Evolutionary conservation across 202 grass and related monocot genomes (phyloP), one percentile per base, ranked within the genome.

Genomic region (Zoysia matrella): DNA sequence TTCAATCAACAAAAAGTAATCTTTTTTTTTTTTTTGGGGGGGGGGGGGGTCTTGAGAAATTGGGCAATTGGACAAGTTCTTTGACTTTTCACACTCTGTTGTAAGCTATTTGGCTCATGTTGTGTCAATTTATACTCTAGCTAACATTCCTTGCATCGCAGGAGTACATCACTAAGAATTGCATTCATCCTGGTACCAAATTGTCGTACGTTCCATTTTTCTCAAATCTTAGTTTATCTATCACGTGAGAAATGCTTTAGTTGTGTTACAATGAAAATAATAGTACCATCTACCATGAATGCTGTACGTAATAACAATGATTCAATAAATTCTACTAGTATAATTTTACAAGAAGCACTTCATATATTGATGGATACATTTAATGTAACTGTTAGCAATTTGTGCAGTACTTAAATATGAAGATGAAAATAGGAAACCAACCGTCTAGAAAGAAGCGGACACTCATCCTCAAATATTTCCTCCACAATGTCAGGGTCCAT

Each of bases 401-500:
- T 51, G 55, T 8, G 65, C 56, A 74, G 66, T 13, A 30, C n/a
- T 67, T 71, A 48, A 14, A 15, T 58, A 82, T 48, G 45, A 77
- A 78, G 62, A 52, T 52, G 15, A 52, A 82, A 77, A 63, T 45
- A 77, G 56, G 57, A 65, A 83, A 78, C 80, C 44, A 46, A 98
- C 96, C 96, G 68, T 77, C 60, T 79, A 54, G 92, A 90, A 30
- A 30, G 22, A 30, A 30, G 22, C 22, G 22, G 22, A 30, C 22
- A 30, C 22, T 30, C 22, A 30, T 30, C 22, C 22, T 30, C 22
- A 30, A 30, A 30, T 30, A 30, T 30, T 30, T 30, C 22, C 22
- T 30, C 22, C 22, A 30, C 85, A 4, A 89, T 52, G 65, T 98
- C 96, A 13, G 86, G 87, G 65, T 95, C 92, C 69, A 78, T 74